A percentile compares a stretch with the other conserved stretches of the same genome.
These are phyloP conservation scores for Anisodus acutangulus DNA, from an alignment of 257 asterid species.

Conservation along the genomic window DNA sequence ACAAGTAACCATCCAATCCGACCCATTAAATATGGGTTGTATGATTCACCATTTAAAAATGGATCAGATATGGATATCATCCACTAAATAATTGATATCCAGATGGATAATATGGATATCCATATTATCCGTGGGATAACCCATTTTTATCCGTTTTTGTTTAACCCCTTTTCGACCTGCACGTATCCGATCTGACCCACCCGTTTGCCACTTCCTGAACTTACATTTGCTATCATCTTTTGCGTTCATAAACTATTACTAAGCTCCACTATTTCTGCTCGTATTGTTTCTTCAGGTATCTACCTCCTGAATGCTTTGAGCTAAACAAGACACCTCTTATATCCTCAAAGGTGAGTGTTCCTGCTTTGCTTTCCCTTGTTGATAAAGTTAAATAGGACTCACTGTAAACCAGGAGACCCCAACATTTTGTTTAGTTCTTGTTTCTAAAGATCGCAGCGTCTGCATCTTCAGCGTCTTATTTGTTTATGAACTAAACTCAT, in stretches of 20 bases:
- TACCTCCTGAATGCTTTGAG: conserved; percentile 99
- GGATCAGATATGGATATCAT: too few species aligned
- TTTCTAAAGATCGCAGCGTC: neutral
- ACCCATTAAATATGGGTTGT: too few species aligned
- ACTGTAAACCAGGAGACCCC: neutral
- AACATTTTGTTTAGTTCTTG: neutral
- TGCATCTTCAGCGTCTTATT: conserved; percentile 18
- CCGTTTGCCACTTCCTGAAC: neutral
- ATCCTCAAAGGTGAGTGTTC: conserved; percentile 81
- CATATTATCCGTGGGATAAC: too few species aligned
- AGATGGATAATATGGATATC: too few species aligned
- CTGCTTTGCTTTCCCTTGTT: neutral
- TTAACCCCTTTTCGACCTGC: too few species aligned
- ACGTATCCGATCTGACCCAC: too few species aligned
- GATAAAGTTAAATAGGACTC: conserved; percentile 12
- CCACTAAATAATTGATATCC: too few species aligned
- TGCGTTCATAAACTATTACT: neutral
- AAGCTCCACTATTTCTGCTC: conserved; percentile 14
- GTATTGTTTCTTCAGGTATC: conserved; percentile 62
- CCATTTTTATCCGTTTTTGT: too few species aligned
- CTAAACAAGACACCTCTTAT: conserved; percentile 92
- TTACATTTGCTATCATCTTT: conserved; percentile 11
- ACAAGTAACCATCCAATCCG: too few species aligned
- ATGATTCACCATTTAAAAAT: too few species aligned
- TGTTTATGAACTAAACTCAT: conserved; percentile 2